A percentile compares a stretch with the other conserved stretches of the same genome.
Evolutionary conservation across 2,329 filamentous ascomycete species (phyloP).

Genomic region (Trichocomaceae sp.): DNA sequence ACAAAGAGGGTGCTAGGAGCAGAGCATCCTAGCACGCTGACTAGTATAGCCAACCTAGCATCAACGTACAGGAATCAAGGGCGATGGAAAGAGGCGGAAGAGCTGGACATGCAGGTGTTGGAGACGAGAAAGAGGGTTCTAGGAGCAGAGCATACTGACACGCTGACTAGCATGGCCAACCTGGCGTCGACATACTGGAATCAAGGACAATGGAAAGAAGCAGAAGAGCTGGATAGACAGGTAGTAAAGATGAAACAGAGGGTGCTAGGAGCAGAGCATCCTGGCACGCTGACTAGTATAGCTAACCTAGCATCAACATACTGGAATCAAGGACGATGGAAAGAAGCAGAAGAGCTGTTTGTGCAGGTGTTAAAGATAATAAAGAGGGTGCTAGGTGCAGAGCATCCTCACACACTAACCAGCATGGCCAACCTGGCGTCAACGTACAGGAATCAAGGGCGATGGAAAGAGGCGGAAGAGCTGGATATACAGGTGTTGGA

Average conservation of each 20-base stretch:
- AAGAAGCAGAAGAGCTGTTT: not conserved
- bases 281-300: not conserved
- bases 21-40: not conserved
- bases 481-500: not conserved
- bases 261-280: not conserved
- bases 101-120: not conserved
- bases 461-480: not conserved
- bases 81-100: not conserved
- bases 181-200: too few relatives aligned
- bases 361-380: not conserved
- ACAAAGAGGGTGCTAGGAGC: too few relatives aligned
- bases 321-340: not conserved
- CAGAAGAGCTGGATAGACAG: too few relatives aligned
- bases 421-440: not conserved
- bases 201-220: too few relatives aligned
- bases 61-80: not conserved
- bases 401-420: not conserved
- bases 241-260: too few relatives aligned
- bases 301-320: not conserved
- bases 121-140: not conserved
- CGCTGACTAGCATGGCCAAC: too few relatives aligned
- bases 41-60: not conserved
- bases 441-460: not conserved
- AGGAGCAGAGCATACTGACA: too few relatives aligned
- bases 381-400: not conserved